These are phyloP conservation scores for Rhizopogon vesiculosus DNA, from an alignment of 768 basidiomycete species.

Conservation along the genomic window DNA sequence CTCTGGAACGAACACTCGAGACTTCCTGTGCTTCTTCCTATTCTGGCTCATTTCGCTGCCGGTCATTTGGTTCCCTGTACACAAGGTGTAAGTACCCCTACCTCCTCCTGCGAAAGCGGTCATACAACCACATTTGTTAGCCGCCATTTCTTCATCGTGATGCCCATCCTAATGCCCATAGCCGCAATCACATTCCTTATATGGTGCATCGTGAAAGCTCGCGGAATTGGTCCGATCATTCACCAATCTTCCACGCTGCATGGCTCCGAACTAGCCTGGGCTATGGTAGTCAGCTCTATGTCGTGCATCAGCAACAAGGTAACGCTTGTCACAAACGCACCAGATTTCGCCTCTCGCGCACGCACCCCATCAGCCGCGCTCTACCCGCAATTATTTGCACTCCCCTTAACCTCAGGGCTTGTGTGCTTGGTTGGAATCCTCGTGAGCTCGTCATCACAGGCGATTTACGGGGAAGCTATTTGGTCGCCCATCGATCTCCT, in stretches of 20 bases:
- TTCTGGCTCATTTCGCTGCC: constrained; percentile 82
- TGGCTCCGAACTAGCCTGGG: constrained; percentile 71
- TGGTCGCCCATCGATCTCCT: constrained; percentile 78
- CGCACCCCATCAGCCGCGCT: constrained; percentile 52
- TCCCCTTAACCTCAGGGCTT: constrained; percentile 69
- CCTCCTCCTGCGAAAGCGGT: constrained; percentile 1
- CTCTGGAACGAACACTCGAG: constrained; percentile 69
- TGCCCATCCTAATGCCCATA: constrained; percentile 66
- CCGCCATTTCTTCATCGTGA: constrained; percentile 76
- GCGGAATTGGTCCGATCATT: constrained; percentile 74
- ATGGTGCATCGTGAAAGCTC: constrained; percentile 74
- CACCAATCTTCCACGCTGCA: constrained; percentile 56
- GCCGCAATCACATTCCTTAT: constrained; percentile 71
- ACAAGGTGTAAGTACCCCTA: constrained; percentile 56
- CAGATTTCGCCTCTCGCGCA: constrained; percentile 70
- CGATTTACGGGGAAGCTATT: constrained; percentile 72
- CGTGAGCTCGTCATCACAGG: constrained; percentile 71
- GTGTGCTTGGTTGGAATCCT: constrained; percentile 80
- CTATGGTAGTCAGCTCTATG: constrained; percentile 68
- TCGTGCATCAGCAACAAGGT: constrained; percentile 79
- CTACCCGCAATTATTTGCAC: constrained; percentile 62
- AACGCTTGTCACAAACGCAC: constrained; percentile 71
- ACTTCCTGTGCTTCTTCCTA: constrained; percentile 80
- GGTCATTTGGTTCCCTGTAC: constrained; percentile 79
- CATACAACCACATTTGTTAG: constrained; percentile 26